phyloP scores from a whole-genome alignment of 495 filamentous ascomycete species.

The Penicillium cataractarum region DNA sequence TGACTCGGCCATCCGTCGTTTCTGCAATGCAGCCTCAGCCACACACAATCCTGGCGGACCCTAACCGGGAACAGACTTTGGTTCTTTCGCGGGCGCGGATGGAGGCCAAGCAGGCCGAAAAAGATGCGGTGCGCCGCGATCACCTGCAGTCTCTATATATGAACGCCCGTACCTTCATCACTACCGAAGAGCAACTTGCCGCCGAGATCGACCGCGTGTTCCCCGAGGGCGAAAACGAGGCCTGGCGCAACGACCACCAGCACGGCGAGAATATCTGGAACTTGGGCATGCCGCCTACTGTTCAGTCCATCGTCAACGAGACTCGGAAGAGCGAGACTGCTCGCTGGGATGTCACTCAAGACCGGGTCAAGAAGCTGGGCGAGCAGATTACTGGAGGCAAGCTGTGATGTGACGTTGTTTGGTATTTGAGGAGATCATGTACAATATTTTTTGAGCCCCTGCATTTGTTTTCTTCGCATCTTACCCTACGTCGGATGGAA shows the following conservation, averaged over 20 bases:
- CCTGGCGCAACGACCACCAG: constrained; percentile 49
- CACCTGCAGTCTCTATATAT: constrained; percentile 65
- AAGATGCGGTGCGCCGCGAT: constrained; percentile 46
- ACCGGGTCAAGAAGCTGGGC: constrained; percentile 64
- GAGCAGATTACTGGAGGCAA: constrained; percentile 73
- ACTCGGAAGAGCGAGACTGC: constrained; percentile 34
- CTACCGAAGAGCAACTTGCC: constrained; percentile 62
- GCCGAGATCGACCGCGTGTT: constrained; percentile 65
- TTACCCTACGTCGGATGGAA: neutral
- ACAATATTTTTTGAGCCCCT: constrained; percentile 33
- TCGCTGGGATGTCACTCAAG: constrained; percentile 51
- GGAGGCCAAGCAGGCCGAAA: constrained; percentile 39
- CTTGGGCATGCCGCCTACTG: constrained; percentile 54
- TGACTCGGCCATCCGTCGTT: constrained; percentile 59
- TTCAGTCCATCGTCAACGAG: constrained; percentile 43
- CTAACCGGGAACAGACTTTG: constrained; percentile 50
- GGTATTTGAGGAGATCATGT: constrained; percentile 24
- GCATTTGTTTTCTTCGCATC: constrained; percentile 18
- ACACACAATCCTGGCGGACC: constrained; percentile 45
- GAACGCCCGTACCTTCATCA: constrained; percentile 66
- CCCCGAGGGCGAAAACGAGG: constrained; percentile 51
- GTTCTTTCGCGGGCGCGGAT: constrained; percentile 46
- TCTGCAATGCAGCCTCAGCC: constrained; percentile 45
- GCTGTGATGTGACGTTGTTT: constrained; percentile 53
- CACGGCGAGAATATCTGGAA: constrained; percentile 62